These are phyloP conservation scores for Amanita rubescens DNA, from an alignment of 768 basidiomycete species.

Conservation along the genomic window DNA sequence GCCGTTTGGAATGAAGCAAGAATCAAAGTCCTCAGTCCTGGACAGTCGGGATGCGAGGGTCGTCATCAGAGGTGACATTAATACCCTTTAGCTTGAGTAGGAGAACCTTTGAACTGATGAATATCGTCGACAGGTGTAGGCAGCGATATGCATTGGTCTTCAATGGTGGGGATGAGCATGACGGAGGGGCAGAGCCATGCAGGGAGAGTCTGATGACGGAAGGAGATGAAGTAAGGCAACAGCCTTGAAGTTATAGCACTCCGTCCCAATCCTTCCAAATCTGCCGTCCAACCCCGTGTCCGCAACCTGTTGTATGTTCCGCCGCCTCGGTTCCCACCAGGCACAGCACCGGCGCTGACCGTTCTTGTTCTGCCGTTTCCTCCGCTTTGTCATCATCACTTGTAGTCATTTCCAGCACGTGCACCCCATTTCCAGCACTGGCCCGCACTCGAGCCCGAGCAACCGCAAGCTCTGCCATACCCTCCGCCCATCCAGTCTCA, in stretches of 20 bases:
- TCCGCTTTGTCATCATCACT: slow-evolving; percentile 24
- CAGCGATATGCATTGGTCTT: slow-evolving; percentile 61
- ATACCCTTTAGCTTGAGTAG: slow-evolving; percentile 58
- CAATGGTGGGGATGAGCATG: slow-evolving; percentile 42
- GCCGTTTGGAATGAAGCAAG: slow-evolving; percentile 37
- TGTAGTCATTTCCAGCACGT: slow-evolving; percentile 32
- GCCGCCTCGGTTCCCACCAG: slow-evolving; percentile 25
- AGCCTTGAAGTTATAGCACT: slow-evolving; percentile 7
- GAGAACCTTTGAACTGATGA: slow-evolving; percentile 55
- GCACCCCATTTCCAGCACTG: slow-evolving; percentile 40
- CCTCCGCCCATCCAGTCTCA: slow-evolving; percentile 55
- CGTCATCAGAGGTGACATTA: slow-evolving; percentile 48
- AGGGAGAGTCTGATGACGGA: not conserved
- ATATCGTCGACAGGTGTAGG: slow-evolving; percentile 64
- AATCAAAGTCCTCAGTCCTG: slow-evolving; percentile 45
- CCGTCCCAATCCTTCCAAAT: slow-evolving; percentile 24
- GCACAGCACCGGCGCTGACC: slow-evolving; percentile 30
- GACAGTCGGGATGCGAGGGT: slow-evolving; percentile 58
- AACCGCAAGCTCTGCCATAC: slow-evolving; percentile 44
- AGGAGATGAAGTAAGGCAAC: slow-evolving; percentile 14
- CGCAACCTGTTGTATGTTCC: slow-evolving; percentile 31
- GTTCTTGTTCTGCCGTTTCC: slow-evolving; percentile 17
- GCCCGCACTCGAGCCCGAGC: slow-evolving; percentile 37
- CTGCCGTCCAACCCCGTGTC: slow-evolving; percentile 30
- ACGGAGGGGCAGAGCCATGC: slow-evolving; percentile 18